A percentile compares a stretch with the other conserved stretches of the same genome.
Evolutionary conservation across 768 basidiomycete species (phyloP).

Genomic region (Lentinus brumalis): DNA sequence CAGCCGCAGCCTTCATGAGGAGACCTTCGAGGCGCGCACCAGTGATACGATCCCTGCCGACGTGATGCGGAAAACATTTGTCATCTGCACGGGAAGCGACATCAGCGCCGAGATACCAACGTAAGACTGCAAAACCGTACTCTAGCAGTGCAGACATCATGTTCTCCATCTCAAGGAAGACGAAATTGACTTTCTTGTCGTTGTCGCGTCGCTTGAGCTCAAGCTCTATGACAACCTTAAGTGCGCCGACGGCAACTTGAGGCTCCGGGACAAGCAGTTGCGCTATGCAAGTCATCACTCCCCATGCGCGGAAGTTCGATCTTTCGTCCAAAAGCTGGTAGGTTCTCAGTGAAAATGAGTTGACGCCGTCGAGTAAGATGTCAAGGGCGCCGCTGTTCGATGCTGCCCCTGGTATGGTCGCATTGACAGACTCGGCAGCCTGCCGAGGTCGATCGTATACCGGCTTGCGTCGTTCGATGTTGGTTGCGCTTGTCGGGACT

Average conservation of each 20-base stretch:
- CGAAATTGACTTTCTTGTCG: constrained; percentile 47
- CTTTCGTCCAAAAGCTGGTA: constrained; percentile 31
- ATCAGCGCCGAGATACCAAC: neutral
- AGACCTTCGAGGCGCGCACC: constrained; percentile 35
- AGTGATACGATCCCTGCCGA: constrained; percentile 35
- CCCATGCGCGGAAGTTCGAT: constrained; percentile 28
- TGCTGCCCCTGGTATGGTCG: too few species aligned
- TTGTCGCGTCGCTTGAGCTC: constrained; percentile 53
- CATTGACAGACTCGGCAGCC: too few species aligned
- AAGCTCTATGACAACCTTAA: constrained; percentile 49
- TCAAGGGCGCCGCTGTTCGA: neutral
- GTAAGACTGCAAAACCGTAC: constrained; percentile 29
- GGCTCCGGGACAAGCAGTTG: neutral
- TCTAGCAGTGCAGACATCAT: constrained; percentile 49
- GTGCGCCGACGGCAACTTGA: constrained; percentile 50
- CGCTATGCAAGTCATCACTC: neutral
- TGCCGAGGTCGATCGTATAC: too few species aligned
- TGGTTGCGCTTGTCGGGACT: too few species aligned
- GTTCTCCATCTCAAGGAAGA: constrained; percentile 54
- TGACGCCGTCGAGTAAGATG: constrained; percentile 18
- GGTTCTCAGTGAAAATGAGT: constrained; percentile 25
- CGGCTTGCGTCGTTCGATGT: too few species aligned
- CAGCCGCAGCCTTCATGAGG: constrained; percentile 35
- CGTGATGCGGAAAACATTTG: neutral
- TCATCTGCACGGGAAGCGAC: neutral